Base-by-base conservation (phyloP, 371 early-diverging fungal species). In the Mortierella sp. region DNA sequence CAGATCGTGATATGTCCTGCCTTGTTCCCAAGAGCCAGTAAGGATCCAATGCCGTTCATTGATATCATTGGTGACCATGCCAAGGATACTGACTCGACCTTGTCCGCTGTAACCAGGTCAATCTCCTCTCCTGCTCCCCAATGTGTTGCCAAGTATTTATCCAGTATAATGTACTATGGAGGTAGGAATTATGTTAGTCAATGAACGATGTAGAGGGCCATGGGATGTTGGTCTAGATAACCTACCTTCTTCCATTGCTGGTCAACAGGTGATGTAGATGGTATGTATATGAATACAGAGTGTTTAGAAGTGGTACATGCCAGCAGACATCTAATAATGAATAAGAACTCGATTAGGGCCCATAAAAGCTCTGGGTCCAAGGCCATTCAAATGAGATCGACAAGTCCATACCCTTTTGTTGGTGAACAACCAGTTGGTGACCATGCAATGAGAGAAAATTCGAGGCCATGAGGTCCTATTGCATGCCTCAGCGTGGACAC, bases 41-140 rank as follows among this genome's bases (percentile, higher is more conserved):
- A 24, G 6, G 76, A 76, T 26, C 76, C 76, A 45, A 65, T 58
- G 18, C 54, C 43, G 26, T 50, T 53, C 30, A 45, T 18, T n/a
- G 34, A 21, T 13, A 69, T 76, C 18, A 65, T 76, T 21, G 76
- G 76, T 48, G 76, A 68, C 76, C 76, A 76, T 38, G 76, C 76
- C 54, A 76, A 7, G 1, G 76, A 69, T 10, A 50, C 66, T 12
- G 58, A 47, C 42, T 76, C 76, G 3, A 76, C 19, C 26, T 54
- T 63, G 47, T 76, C 76, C 4, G 59, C 58, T 54, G 58, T 65
- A 1, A 47, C 41, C 24, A 58, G 58, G 12, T 65, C 46, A 2
- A 69, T 26, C 24, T 58, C 52, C 1, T 8, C 19, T 7, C 28
- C 45, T 34, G 65, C 64, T 42, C 30, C 34, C 76, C 76, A 76